Evolutionary conservation across 139 green algal species (phyloP), one percentile per base, ranked within the genome.

Genomic region (Eudorina sp.): DNA sequence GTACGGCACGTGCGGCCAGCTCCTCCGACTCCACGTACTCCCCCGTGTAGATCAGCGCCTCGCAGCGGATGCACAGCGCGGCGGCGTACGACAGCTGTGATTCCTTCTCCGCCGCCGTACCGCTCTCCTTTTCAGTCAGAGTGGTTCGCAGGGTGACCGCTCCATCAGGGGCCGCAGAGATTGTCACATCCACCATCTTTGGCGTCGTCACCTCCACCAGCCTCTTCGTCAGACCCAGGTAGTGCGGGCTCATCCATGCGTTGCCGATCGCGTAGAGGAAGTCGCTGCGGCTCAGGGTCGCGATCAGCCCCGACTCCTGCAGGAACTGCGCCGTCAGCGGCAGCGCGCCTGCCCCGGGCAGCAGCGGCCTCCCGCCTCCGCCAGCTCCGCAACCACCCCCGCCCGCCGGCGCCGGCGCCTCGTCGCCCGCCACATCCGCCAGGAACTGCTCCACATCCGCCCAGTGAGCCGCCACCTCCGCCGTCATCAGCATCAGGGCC

Each of bases 361-460:
- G 68, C 31, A 76, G 68, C 68, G 68, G 68, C 68, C 68, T 31
- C 9, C 14, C 51, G 51, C 51, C 51, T n/a, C n/a, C n/a, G n/a
- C n/a, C n/a, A n/a, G n/a, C n/a, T n/a, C n/a, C n/a, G n/a, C n/a
- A n/a, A n/a, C n/a, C n/a, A n/a, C n/a, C n/a, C n/a, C n/a, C 29
- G 27, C 7, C 55, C n/a, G 66, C 66, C 18, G 18, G 29, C 31
- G 31, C 66, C 68, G 34, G 34, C 68, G 34, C 68, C 68, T 25
- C 68, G 13, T 19, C 68, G 4, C 68, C 68, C 68, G 68, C 68
- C 68, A 76, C 68, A 27, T 76, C 68, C 36, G 68, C 68, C 68
- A 76, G 68, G 68, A 76, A 48, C 31, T 76, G 68, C 68, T 76
- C 68, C 68, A 76, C 68, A 48, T 76, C 68, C 68, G 68, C 14